Percentiles rank a stretch among this genome's conserved stretches.
phyloP scores from a whole-genome alignment of 129 eudicot genomes.

The Saussurea involucrata region DNA sequence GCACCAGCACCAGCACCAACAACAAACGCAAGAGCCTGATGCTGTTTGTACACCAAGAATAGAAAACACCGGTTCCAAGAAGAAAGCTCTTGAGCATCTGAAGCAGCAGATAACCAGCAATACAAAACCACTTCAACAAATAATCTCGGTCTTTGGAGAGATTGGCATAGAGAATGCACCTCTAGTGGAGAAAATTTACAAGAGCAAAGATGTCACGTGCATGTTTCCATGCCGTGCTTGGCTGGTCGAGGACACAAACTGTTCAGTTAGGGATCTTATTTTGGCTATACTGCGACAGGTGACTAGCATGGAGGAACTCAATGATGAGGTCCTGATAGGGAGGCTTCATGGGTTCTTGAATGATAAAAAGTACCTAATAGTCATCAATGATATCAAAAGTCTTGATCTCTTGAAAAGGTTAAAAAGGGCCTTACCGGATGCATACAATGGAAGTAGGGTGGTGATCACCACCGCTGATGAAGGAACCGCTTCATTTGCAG shows the following conservation, averaged over 20 bases:
- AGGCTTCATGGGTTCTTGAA: constrained; percentile 10
- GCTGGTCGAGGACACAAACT: constrained; percentile 18
- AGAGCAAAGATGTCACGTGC: background rate
- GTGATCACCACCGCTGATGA: constrained; percentile 38
- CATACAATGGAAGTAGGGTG: constrained; percentile 37
- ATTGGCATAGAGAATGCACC: constrained; percentile 15
- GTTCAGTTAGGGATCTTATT: constrained; percentile 14
- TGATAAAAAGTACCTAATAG: constrained; percentile 34
- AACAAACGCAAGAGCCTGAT: constrained; percentile 15
- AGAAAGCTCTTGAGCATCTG: background rate
- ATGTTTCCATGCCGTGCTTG: constrained; percentile 22
- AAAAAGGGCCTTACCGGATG: constrained; percentile 19
- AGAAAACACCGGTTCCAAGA: background rate
- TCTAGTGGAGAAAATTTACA: background rate
- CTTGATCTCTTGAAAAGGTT: constrained; percentile 12
- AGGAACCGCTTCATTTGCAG: constrained; percentile 8
- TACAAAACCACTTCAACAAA: background rate
- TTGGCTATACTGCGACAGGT: constrained; percentile 20
- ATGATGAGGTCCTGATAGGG: constrained; percentile 1
- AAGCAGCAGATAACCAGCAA: background rate
- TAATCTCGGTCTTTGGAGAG: constrained; percentile 22
- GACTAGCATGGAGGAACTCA: background rate
- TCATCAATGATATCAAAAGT: constrained; percentile 37
- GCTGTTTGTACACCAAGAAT: background rate
- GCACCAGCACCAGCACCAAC: background rate